phyloP scores from a whole-genome alignment of 2,329 filamentous ascomycete species.

The Monosporascus sp. region DNA sequence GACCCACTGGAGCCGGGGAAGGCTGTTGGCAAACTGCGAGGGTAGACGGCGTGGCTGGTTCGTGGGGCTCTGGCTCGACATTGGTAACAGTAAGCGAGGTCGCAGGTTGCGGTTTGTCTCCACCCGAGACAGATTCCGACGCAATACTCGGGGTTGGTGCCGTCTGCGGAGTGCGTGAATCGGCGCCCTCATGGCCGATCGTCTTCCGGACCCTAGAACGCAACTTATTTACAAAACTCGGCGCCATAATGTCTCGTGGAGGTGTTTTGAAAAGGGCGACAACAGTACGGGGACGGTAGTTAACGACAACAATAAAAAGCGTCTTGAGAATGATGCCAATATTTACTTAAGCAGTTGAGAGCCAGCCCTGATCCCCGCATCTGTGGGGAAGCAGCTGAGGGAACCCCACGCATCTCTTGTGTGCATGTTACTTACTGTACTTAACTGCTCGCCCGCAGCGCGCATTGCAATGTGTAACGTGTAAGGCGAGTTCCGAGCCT shows the following conservation, averaged over 20 bases:
- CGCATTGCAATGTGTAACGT: too few species aligned
- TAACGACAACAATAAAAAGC: neutral
- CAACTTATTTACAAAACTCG: neutral
- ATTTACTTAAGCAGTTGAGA: neutral
- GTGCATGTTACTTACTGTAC: too few species aligned
- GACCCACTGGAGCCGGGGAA: neutral
- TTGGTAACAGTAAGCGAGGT: neutral
- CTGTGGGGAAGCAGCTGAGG: too few species aligned
- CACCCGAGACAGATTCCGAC: neutral
- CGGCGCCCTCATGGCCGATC: neutral
- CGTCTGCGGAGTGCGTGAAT: neutral
- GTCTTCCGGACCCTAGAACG: neutral
- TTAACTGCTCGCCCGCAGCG: too few species aligned
- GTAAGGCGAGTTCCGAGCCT: too few species aligned
- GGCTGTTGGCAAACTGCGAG: neutral
- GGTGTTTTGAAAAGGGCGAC: neutral
- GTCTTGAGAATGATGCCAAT: neutral
- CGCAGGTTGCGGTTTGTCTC: neutral
- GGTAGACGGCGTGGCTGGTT: neutral
- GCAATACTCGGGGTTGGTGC: neutral
- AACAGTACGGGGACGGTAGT: neutral
- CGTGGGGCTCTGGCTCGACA: slow-evolving; percentile 1
- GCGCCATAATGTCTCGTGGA: neutral
- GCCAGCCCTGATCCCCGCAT: neutral
- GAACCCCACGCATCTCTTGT: too few species aligned